A percentile compares a stretch with the other conserved stretches of the same genome.
Evolutionary conservation across 2,329 filamentous ascomycete species (phyloP).

Genomic region (Ramularia collo-cygni): DNA sequence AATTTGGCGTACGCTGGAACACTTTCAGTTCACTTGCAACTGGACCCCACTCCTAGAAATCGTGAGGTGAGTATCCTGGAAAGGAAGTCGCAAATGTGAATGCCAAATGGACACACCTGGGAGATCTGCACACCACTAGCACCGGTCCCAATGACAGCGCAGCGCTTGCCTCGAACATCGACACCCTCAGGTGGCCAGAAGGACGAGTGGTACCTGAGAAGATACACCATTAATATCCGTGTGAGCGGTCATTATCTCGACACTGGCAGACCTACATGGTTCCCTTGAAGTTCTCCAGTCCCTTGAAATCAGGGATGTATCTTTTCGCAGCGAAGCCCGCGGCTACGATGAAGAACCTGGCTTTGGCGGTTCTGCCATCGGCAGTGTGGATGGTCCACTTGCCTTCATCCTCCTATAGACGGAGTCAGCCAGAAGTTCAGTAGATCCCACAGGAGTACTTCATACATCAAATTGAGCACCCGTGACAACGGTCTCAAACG

Average conservation of each 20-base stretch:
- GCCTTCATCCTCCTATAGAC: constrained; percentile 27
- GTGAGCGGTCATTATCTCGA: too few relatives aligned
- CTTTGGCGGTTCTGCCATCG: constrained; percentile 46
- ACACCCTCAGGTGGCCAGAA: constrained; percentile 31
- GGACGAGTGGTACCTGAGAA: constrained; percentile 37
- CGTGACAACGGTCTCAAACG: constrained; percentile 47
- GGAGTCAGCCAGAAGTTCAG: constrained; percentile 46
- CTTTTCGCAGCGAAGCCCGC: constrained; percentile 36
- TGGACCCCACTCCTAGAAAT: constrained; percentile 16
- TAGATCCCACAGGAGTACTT: constrained; percentile 46
- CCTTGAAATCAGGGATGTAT: constrained; percentile 33
- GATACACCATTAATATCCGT: too few relatives aligned
- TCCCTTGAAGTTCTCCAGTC: constrained; percentile 34
- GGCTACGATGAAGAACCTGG: constrained; percentile 48
- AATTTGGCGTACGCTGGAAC: constrained; percentile 14
- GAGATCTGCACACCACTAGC: constrained; percentile 37
- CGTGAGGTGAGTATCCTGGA: constrained; percentile 11
- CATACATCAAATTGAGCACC: constrained; percentile 51
- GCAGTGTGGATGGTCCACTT: constrained; percentile 48
- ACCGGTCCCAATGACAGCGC: constrained; percentile 39
- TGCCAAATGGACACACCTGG: constrained; percentile 40
- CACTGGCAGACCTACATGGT: too few relatives aligned
- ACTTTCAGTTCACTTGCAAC: constrained; percentile 15
- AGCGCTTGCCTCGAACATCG: constrained; percentile 27
- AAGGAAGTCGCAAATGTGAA: neutral